A percentile compares a stretch with the other conserved stretches of the same genome.
These are phyloP conservation scores for Prorocentrum cordatum DNA, from an alignment of 169 alveolate species.

Conservation along the genomic window DNA sequence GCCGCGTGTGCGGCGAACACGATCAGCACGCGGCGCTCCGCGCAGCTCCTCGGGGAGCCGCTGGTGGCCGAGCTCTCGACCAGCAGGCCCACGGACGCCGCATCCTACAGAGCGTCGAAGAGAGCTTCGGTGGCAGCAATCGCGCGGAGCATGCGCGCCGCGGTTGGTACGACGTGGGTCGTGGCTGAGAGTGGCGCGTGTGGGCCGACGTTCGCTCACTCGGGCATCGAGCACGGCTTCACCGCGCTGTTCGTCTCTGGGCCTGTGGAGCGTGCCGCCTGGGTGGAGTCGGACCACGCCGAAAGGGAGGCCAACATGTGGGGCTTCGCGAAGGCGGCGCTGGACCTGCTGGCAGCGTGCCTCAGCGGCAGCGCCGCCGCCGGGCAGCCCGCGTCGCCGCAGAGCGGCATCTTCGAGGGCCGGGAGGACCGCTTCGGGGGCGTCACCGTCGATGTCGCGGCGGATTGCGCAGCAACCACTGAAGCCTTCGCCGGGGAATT, in stretches of 20 bases:
- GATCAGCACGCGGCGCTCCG: no score
- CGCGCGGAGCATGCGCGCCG: no score
- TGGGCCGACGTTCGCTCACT: constrained; percentile 21
- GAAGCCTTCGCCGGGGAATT: background rate
- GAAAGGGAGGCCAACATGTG: constrained; percentile 60
- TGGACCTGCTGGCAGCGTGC: constrained; percentile 27
- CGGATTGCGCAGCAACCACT: background rate
- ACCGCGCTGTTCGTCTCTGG: constrained; percentile 42
- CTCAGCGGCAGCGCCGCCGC: background rate
- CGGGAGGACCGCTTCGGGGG: background rate
- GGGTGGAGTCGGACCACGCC: constrained; percentile 21
- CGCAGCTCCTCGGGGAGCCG: no score
- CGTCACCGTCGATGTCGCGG: background rate
- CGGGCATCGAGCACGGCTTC: constrained; percentile 7
- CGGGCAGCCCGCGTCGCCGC: background rate
- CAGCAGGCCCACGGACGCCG: no score
- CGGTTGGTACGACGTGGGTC: constrained; percentile 45
- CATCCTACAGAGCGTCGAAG: no score
- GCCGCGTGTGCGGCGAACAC: no score
- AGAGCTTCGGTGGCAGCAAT: no score
- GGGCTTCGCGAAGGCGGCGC: constrained; percentile 23
- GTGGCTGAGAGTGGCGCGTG: constrained; percentile 42
- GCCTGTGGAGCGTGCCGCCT: constrained; percentile 22
- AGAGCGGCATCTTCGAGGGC: background rate
- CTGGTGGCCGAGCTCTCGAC: no score